A percentile compares a stretch with the other conserved stretches of the same genome.
phyloP scores from a whole-genome alignment of 768 basidiomycete genomes.

The Mycena indigotica region DNA sequence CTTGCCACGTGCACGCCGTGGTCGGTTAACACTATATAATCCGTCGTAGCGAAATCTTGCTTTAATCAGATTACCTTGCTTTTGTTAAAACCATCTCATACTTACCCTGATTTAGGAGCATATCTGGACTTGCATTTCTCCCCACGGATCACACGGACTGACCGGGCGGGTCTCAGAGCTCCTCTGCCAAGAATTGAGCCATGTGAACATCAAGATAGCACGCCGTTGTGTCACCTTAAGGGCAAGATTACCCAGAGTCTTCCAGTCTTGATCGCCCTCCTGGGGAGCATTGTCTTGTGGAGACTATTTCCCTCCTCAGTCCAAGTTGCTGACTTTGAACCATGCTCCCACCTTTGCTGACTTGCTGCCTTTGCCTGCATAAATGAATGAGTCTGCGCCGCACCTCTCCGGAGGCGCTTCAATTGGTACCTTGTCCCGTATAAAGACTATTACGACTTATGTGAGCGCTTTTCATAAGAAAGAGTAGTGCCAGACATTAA shows the following conservation, averaged over 20 bases:
- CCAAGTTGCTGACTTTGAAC: too few species aligned
- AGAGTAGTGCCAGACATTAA: background rate
- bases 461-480: background rate
- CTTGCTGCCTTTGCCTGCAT: background rate
- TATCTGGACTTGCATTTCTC: background rate
- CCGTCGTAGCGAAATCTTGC: background rate
- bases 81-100: background rate
- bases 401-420: too few species aligned
- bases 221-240: background rate
- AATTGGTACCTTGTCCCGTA: background rate
- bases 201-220: background rate
- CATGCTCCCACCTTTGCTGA: background rate
- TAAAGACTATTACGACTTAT: background rate
- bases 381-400: too few species aligned
- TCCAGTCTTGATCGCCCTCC: background rate
- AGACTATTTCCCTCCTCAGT: too few species aligned
- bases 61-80: too few species aligned
- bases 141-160: background rate
- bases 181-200: background rate
- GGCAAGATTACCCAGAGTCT: background rate
- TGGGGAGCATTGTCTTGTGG: background rate
- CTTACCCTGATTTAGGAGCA: background rate
- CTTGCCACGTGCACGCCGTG: background rate
- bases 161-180: background rate
- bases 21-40: background rate